Percentiles rank a stretch among this genome's conserved stretches.
Conservation (phyloP, 140 eudicot genomes). For the Anethum foeniculum region DNA sequence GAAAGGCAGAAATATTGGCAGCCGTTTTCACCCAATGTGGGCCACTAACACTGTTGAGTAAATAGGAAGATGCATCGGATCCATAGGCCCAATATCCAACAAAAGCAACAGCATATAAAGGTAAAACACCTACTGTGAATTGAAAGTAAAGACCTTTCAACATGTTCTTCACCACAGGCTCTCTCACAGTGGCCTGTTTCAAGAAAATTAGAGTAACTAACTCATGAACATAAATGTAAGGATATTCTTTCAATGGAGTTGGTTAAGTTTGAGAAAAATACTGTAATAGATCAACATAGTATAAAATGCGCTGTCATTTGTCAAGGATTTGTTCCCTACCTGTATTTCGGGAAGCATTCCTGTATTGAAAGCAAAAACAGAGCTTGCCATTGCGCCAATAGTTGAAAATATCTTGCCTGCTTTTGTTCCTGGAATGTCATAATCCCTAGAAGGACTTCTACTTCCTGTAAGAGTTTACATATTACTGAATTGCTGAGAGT, state of each 20-base stretch:
- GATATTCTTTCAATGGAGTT: not conserved
- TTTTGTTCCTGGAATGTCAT: conserved; percentile 46
- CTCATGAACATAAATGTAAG: not conserved
- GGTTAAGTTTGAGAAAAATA: not conserved
- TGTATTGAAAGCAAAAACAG: conserved; percentile 86
- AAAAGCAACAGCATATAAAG: conserved; percentile 61
- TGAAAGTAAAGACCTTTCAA: conserved; percentile 91
- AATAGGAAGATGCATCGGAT: conserved; percentile 39
- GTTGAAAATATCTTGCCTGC: conserved; percentile 53
- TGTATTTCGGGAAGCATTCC: conserved; percentile 99
- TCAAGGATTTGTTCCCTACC: conserved; percentile 22
- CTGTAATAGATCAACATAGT: not conserved
- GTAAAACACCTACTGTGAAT: conserved; percentile 74
- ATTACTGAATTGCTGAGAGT: not conserved
- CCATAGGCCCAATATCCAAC: conserved; percentile 97
- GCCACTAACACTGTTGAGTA: conserved; percentile 63
- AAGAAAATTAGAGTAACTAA: not conserved
- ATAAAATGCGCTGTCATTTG: not conserved
- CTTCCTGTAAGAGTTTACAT: conserved; percentile 36
- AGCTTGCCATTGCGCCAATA: conserved; percentile 82
- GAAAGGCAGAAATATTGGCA: conserved; percentile 65
- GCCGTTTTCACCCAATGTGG: conserved; percentile 63
- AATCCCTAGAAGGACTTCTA: conserved; percentile 65
- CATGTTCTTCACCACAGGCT: conserved; percentile 84
- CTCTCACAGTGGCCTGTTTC: conserved; percentile 72